Evolutionary conservation across 2,329 filamentous ascomycete species (phyloP), one percentile per base, ranked within the genome.

Genomic region (Colletotrichum siamense): DNA sequence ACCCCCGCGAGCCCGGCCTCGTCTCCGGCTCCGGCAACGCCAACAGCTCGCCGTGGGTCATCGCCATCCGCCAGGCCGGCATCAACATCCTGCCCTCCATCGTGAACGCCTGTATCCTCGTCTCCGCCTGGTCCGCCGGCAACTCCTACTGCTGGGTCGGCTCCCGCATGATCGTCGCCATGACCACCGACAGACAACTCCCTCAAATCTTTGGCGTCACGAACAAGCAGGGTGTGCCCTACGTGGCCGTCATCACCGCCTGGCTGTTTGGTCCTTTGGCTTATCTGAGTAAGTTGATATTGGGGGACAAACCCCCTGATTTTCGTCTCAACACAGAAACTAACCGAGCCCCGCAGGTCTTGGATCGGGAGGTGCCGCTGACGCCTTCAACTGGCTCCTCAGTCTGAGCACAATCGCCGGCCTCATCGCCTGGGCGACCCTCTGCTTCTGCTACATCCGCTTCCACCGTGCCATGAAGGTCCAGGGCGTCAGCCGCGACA

Each of bases 61-160:
- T 89, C 63, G 87, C 87, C 24, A 88, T 86, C 67, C 81, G 82
- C 9, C 82, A 87, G 36, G 84, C 86, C 1, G 84, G 84, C 1
- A 79, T 88, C 6, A 78, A 78, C 13, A 82, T 82, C 4, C 78
- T 87, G 15, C 87, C 88, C 1, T 85, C 88, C 73, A 85, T 88
- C 68, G 88, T 89, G 82, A 89, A 89, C 75, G 87, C 85, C 3
- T 83, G 88, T 72, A 87, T 89, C 73, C 85, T 89, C 55, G 84
- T 89, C 52, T 87, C 85, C 1, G 88, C 89, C 6, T 72, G 88
- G 63, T 87, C 85, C 0, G 86, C 86, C 0, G 87, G 87, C 7
- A 86, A 82, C 66, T 87, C 87, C 71, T 85, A 84, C 4, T 84
- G 81, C 18, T 89, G 88, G 75, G 86, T 80, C 8, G 87, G 84